phyloP scores from a whole-genome alignment of 1,139 yeast species.

The Geotrichum phurueaensis region DNA sequence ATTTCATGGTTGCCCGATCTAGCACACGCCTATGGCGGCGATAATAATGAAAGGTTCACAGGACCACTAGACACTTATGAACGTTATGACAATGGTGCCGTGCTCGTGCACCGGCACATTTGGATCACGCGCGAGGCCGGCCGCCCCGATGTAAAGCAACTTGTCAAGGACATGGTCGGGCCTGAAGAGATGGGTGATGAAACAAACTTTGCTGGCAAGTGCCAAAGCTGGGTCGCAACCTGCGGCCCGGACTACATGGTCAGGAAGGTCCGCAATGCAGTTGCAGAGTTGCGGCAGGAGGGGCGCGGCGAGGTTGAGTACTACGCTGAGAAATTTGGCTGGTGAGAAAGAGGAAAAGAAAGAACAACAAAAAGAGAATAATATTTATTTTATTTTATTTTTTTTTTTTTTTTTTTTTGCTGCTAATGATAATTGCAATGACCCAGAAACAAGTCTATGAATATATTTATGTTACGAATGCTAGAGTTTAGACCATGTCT shows the following conservation, averaged over 20 bases:
- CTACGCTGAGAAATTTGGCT: constrained; percentile 29
- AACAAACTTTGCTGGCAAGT: neutral
- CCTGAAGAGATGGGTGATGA: neutral
- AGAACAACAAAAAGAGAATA: neutral
- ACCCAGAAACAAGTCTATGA: too few relatives aligned
- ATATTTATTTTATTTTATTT: neutral
- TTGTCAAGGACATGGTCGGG: constrained; percentile 17
- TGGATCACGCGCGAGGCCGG: constrained; percentile 26
- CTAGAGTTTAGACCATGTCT: too few relatives aligned
- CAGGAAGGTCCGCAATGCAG: constrained; percentile 25
- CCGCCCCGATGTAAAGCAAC: constrained; percentile 22
- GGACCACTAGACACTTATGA: constrained; percentile 1
- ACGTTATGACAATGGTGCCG: neutral
- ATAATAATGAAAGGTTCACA: neutral
- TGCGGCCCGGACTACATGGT: constrained; percentile 30
- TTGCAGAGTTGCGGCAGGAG: constrained; percentile 22
- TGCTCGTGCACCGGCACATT: constrained; percentile 14
- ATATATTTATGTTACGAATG: too few relatives aligned
- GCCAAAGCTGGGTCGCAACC: constrained; percentile 25
- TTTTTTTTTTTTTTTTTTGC: neutral
- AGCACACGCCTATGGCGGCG: neutral
- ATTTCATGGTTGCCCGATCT: constrained; percentile 22
- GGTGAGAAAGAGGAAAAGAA: constrained; percentile 19
- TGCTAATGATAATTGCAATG: too few relatives aligned
- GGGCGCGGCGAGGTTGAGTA: constrained; percentile 22